Conservation (phyloP, 1,139 yeast genomes). For the Geotrichum histeridarum region DNA sequence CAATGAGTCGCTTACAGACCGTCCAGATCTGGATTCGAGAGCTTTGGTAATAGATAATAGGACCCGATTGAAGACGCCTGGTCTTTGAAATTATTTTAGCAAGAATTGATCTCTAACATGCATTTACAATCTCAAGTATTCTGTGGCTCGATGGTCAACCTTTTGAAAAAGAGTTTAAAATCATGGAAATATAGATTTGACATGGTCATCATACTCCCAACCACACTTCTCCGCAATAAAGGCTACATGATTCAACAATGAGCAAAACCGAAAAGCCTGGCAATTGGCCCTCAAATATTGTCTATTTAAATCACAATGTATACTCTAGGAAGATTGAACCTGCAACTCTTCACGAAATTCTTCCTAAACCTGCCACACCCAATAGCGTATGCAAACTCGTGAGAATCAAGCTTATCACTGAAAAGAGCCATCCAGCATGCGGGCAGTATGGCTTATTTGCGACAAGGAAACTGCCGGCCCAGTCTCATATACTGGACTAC, state of each 20-base stretch:
- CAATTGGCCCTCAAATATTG: slow-evolving; percentile 17
- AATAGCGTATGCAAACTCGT: slow-evolving; percentile 21
- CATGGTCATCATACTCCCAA: no score
- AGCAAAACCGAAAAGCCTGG: slow-evolving; percentile 1
- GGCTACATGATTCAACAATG: not conserved
- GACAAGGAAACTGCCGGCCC: slow-evolving; percentile 25
- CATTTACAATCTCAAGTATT: no score
- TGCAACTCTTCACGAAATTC: not conserved
- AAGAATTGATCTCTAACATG: no score
- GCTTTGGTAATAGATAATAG: no score
- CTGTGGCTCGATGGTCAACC: no score
- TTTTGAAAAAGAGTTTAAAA: no score
- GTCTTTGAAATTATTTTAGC: no score
- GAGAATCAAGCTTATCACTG: slow-evolving; percentile 25
- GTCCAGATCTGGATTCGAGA: no score
- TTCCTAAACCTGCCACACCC: not conserved
- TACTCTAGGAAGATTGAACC: slow-evolving; percentile 11
- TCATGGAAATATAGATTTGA: no score
- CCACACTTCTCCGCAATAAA: not conserved
- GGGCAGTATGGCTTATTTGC: slow-evolving; percentile 32
- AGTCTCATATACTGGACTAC: slow-evolving; percentile 29
- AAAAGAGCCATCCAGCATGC: slow-evolving; percentile 29
- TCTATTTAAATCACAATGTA: slow-evolving; percentile 6
- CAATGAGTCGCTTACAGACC: no score
- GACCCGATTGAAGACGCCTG: no score